Evolutionary conservation across 495 filamentous ascomycete genomes (phyloP).

Genomic region (Talaromyces trachyspermus): DNA sequence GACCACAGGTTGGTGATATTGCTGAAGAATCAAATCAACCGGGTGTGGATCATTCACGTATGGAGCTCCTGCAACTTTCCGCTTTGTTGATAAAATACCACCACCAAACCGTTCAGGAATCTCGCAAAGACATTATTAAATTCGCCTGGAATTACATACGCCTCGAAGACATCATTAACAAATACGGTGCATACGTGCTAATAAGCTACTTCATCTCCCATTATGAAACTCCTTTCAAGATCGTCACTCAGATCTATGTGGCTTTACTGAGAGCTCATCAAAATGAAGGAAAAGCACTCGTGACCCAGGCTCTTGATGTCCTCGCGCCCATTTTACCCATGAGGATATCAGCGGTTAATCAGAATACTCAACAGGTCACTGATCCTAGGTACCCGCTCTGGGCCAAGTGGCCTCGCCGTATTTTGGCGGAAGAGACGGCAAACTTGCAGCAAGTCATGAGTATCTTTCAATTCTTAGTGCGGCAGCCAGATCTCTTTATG

Average conservation of each 20-base stretch:
- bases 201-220: slow-evolving; percentile 97
- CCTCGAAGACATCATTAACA: slow-evolving; percentile 97
- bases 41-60: slow-evolving; percentile 88
- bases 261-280: slow-evolving; percentile 86
- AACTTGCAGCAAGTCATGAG: slow-evolving; percentile 94
- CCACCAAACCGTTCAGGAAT: slow-evolving; percentile 71
- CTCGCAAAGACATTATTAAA: slow-evolving; percentile 96
- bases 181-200: slow-evolving; percentile 93
- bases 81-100: slow-evolving; percentile 94
- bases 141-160: slow-evolving; percentile 98
- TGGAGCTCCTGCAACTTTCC: slow-evolving; percentile 92
- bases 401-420: slow-evolving; percentile 85
- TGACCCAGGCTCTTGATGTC: slow-evolving; percentile 89
- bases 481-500: slow-evolving; percentile 92
- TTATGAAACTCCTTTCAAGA: slow-evolving; percentile 94
- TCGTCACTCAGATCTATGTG: slow-evolving; percentile 88
- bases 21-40: slow-evolving; percentile 79
- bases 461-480: slow-evolving; percentile 94
- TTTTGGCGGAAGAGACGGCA: slow-evolving; percentile 89
- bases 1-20: slow-evolving; percentile 72
- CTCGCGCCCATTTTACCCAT: slow-evolving; percentile 91
- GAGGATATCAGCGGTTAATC: slow-evolving; percentile 29
- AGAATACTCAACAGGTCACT: slow-evolving; percentile 22
- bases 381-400: slow-evolving; percentile 67
- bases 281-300: slow-evolving; percentile 85